phyloP scores from a whole-genome alignment of 2,329 filamentous ascomycete genomes.

The Alternaria sp. region DNA sequence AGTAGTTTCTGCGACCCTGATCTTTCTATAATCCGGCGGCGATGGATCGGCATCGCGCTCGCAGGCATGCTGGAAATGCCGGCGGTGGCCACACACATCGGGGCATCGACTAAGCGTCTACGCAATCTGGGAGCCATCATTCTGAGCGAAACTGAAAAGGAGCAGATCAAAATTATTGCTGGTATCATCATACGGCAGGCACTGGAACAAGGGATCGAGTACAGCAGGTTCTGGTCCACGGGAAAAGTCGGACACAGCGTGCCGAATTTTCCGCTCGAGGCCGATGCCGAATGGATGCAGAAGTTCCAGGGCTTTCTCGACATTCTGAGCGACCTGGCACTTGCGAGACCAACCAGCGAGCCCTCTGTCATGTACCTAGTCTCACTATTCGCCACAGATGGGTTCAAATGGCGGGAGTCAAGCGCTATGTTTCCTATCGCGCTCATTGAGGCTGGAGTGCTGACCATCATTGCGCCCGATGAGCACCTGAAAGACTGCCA shows the following conservation, averaged over 20 bases:
- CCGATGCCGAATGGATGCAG: constrained; percentile 31
- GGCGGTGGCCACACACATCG: constrained; percentile 23
- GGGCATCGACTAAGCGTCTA: constrained; percentile 11
- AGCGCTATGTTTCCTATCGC: constrained; percentile 15
- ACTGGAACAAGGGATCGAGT: constrained; percentile 27
- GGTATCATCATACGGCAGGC: constrained; percentile 39
- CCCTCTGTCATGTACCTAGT: constrained; percentile 29
- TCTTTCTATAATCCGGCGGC: constrained; percentile 23
- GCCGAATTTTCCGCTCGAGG: constrained; percentile 29
- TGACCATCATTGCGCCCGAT: constrained; percentile 33
- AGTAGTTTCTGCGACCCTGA: constrained; percentile 32
- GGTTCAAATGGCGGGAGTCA: constrained; percentile 27
- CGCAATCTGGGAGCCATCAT: constrained; percentile 33
- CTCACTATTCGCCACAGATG: constrained; percentile 26
- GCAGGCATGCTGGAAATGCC: constrained; percentile 29
- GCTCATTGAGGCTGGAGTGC: constrained; percentile 21
- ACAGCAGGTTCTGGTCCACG: constrained; percentile 35
- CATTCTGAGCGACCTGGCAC: constrained; percentile 19
- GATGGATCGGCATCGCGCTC: constrained; percentile 44
- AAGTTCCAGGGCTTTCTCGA: constrained; percentile 40
- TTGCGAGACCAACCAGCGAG: constrained; percentile 16
- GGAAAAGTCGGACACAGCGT: constrained; percentile 27
- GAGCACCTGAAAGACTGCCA: constrained; percentile 15
- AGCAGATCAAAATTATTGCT: constrained; percentile 41
- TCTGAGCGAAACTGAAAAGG: constrained; percentile 24